A percentile compares a stretch with the other conserved stretches of the same genome.
Conservation (phyloP, 2,329 filamentous ascomycete species). For the Amauroascus verrucosus region DNA sequence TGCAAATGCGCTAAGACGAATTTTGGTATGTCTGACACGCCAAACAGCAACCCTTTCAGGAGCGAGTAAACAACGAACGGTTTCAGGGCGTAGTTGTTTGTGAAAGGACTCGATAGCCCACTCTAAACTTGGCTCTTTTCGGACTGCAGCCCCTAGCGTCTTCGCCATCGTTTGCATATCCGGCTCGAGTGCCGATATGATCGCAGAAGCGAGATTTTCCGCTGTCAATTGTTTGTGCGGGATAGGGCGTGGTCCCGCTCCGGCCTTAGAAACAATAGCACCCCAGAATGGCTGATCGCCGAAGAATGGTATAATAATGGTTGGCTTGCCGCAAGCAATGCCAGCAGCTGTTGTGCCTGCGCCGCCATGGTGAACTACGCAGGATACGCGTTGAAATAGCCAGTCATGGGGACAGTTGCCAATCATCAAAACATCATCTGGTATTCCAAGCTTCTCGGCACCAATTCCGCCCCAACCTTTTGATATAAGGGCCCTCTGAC, state of each 20-base stretch:
- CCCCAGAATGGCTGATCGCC: constrained; percentile 81
- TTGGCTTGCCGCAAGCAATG: constrained; percentile 69
- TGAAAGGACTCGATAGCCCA: constrained; percentile 60
- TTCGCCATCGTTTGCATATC: constrained; percentile 48
- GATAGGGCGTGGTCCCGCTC: constrained; percentile 61
- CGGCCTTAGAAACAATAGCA: constrained; percentile 60
- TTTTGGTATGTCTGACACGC: constrained; percentile 58
- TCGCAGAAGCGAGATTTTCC: constrained; percentile 55
- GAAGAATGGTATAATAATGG: constrained; percentile 77
- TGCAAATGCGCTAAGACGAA: constrained; percentile 61
- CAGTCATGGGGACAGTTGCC: constrained; percentile 83
- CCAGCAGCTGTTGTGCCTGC: constrained; percentile 81
- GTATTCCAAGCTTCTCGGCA: constrained; percentile 57
- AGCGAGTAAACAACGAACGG: constrained; percentile 58
- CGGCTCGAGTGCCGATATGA: constrained; percentile 50
- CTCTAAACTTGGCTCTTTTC: constrained; percentile 54
- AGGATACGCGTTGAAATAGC: constrained; percentile 71
- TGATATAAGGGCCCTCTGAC: constrained; percentile 69
- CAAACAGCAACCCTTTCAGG: constrained; percentile 63
- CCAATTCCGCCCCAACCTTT: constrained; percentile 84
- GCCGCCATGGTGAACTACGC: constrained; percentile 78
- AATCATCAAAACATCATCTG: constrained; percentile 69
- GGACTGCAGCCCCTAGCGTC: constrained; percentile 54
- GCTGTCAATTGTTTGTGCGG: constrained; percentile 58
- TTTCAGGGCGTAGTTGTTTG: constrained; percentile 55